These are phyloP conservation scores for Termitomyces titanicus DNA, from an alignment of 768 basidiomycete species.

Conservation along the genomic window DNA sequence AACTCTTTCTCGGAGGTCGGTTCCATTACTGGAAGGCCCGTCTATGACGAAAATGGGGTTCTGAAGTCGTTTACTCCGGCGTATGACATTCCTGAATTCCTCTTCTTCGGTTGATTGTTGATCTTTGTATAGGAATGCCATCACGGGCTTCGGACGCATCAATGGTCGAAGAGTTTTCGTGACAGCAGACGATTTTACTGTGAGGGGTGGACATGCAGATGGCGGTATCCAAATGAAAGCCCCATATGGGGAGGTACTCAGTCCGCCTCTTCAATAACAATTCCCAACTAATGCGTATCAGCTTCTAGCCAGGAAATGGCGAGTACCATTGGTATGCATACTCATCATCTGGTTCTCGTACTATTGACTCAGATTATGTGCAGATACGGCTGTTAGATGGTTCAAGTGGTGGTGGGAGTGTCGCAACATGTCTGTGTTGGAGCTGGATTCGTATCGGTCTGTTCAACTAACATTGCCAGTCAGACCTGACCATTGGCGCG, in stretches of 20 bases:
- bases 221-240: slow-evolving; percentile 37
- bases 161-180: slow-evolving; percentile 33
- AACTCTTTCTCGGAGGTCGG: slow-evolving; percentile 33
- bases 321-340: slow-evolving; percentile 31
- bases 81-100: slow-evolving; percentile 17
- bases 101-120: neutral
- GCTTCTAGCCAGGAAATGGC: slow-evolving; percentile 29
- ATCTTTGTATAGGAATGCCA: slow-evolving; percentile 25
- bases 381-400: slow-evolving; percentile 38
- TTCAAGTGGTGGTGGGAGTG: slow-evolving; percentile 39
- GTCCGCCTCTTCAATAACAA: neutral
- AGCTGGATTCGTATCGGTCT: neutral
- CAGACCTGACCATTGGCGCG: slow-evolving; percentile 32
- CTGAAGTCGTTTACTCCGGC: slow-evolving; percentile 32
- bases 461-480: neutral
- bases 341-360: neutral
- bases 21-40: slow-evolving; percentile 33
- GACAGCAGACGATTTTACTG: slow-evolving; percentile 39
- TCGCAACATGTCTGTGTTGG: slow-evolving; percentile 28
- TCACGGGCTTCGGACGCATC: slow-evolving; percentile 34
- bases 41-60: slow-evolving; percentile 23
- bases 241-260: slow-evolving; percentile 33
- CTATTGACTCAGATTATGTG: neutral
- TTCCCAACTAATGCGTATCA: slow-evolving; percentile 1
- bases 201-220: slow-evolving; percentile 40